Conservation (phyloP, 148 eudicot species). For the Limonium bicolor region DNA sequence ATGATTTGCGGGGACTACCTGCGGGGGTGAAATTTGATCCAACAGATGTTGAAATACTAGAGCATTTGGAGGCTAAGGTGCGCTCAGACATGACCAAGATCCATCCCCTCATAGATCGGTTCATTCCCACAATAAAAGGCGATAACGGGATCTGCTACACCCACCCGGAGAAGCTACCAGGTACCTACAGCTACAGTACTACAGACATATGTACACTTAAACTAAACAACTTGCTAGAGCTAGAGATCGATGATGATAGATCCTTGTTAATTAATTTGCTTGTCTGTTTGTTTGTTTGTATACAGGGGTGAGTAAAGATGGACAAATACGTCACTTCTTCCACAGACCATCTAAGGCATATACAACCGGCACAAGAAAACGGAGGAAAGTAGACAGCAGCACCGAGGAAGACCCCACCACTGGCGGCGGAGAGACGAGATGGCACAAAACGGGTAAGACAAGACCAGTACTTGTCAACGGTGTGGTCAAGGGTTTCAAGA, state of each 20-base stretch:
- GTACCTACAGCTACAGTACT: constrained; percentile 18
- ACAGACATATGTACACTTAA: too few species aligned
- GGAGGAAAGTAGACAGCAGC: constrained; percentile 63
- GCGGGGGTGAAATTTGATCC: constrained; percentile 99
- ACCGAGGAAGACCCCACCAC: constrained; percentile 21
- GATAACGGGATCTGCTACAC: constrained; percentile 90
- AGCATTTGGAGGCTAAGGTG: constrained; percentile 75
- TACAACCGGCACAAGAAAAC: constrained; percentile 87
- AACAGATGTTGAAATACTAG: constrained; percentile 62
- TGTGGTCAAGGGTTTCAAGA: constrained; percentile 54
- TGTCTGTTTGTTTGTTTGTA: background rate
- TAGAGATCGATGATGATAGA: too few species aligned
- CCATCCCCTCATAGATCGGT: constrained; percentile 75
- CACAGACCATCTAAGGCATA: constrained; percentile 93
- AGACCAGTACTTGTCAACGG: constrained; percentile 41
- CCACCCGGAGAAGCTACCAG: constrained; percentile 92
- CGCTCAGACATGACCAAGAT: constrained; percentile 27
- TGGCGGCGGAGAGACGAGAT: constrained; percentile 54
- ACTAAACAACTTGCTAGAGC: too few species aligned
- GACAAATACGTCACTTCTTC: constrained; percentile 73
- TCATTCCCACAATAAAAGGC: constrained; percentile 76
- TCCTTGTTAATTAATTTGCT: background rate
- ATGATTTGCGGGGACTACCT: constrained; percentile 76
- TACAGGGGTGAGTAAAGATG: constrained; percentile 91
- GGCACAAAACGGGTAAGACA: constrained; percentile 98